A percentile compares a stretch with the other conserved stretches of the same genome.
These are phyloP conservation scores for Malus sylvestris DNA, from an alignment of 306 rosid species.

Conservation along the genomic window DNA sequence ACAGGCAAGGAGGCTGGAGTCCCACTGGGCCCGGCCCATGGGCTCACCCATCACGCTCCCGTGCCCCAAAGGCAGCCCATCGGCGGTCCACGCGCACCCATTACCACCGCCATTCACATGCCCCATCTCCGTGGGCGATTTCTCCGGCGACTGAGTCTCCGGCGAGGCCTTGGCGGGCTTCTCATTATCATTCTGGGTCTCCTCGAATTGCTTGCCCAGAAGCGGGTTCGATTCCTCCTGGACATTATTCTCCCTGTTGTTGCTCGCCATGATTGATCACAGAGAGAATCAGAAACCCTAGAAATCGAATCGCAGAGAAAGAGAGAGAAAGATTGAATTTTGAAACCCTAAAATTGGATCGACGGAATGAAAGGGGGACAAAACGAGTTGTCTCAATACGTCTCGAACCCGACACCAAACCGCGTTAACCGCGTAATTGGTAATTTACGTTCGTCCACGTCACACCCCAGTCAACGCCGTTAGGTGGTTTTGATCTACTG, in stretches of 20 bases:
- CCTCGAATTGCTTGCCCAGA: conserved; percentile 30
- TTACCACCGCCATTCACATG: conserved; percentile 6
- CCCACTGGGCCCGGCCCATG: conserved; percentile 65
- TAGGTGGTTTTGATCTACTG: not conserved
- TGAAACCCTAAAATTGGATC: not conserved
- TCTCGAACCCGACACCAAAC: not conserved
- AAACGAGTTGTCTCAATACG: not conserved
- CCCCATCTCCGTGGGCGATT: conserved; percentile 17
- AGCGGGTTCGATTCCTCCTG: conserved; percentile 77
- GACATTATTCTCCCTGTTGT: conserved; percentile 9
- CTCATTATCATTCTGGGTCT: conserved; percentile 12
- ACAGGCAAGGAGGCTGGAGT: conserved; percentile 62
- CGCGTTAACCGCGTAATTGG: conserved; percentile 8
- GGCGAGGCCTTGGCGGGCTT: conserved; percentile 4
- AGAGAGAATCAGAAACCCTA: not conserved
- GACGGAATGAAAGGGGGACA: not conserved
- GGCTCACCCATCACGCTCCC: conserved; percentile 94
- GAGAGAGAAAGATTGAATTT: not conserved
- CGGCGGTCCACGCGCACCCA: conserved; percentile 65
- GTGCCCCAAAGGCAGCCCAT: conserved; percentile 59
- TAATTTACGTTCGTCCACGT: not conserved
- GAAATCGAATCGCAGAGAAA: not conserved
- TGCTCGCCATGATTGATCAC: conserved; percentile 28
- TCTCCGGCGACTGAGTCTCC: not conserved
- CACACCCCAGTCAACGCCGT: not conserved